Evolutionary conservation across 2,329 filamentous ascomycete species (phyloP), one percentile per base, ranked within the genome.

Genomic region (Cladosporium sp.): DNA sequence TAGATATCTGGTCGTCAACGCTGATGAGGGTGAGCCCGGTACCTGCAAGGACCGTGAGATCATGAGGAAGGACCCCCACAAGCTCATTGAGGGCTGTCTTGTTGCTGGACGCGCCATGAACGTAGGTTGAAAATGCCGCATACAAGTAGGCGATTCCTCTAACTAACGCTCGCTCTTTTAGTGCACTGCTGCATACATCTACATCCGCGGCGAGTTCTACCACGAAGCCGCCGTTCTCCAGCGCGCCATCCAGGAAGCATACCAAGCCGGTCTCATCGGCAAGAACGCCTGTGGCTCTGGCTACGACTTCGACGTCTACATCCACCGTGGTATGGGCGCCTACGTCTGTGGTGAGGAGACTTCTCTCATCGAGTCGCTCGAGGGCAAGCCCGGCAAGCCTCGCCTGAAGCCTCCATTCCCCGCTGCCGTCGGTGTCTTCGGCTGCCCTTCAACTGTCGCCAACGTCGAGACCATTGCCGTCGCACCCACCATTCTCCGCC

Each of bases 31-130:
- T 66, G 93, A 98, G 74, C 93, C 93, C 25, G 93, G 93, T 71
- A 98, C 93, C 48, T 98, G 93, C 84, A 98, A 98, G 78, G 93
- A 98, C 72, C 86, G 93, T 67, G 93, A 98, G 73, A 98, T 98
- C 62, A 98, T 98, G 93, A 90, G 93, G 74, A 98, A 98, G 77
- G 93, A 98, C 70, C 93, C 93, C 56, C 93, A 98, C 79, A 98
- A 98, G 80, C 86, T 98, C 58, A 78, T 98, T 67, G 93, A 98
- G 76, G 93, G 93, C 68, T 98, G 93, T 72, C 78, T 98, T 57
- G 86, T 98, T 42, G 90, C 93, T 59, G 93, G 93, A 46, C 86
- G 93, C 67, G 91, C 93, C 67, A 98, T 98, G 93, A 98, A 98
- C 76, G 63, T 66, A 49, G 49, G 63, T 62, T 16, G 9, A 29